Percentiles rank a stretch among this genome's conserved stretches.
phyloP scores from a whole-genome alignment of 306 rosid genomes.

The Gastrolobium villosum region DNA sequence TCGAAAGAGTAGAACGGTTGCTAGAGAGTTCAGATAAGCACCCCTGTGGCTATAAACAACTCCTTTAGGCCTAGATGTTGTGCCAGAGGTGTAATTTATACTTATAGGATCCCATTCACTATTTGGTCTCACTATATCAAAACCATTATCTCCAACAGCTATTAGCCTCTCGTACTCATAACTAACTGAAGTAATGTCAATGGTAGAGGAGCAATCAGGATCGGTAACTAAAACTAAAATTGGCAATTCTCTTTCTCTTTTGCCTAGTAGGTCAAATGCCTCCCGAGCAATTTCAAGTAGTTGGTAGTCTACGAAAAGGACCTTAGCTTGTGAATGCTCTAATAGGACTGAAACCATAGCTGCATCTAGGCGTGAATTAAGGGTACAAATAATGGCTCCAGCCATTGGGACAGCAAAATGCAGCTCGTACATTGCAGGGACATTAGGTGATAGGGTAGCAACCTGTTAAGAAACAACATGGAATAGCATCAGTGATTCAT shows the following conservation, averaged over 20 bases:
- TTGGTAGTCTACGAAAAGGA: slow-evolving; percentile 79
- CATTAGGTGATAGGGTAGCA: slow-evolving; percentile 81
- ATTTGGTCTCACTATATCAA: slow-evolving; percentile 63
- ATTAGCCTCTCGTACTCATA: slow-evolving; percentile 74
- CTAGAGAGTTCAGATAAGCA: slow-evolving; percentile 81
- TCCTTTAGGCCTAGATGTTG: slow-evolving; percentile 94
- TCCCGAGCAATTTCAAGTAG: slow-evolving; percentile 63
- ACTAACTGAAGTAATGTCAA: slow-evolving; percentile 39
- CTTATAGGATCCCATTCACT: slow-evolving; percentile 90
- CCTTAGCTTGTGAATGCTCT: slow-evolving; percentile 75
- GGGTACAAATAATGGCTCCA: slow-evolving; percentile 80
- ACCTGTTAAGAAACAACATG: slow-evolving; percentile 64
- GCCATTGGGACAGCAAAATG: slow-evolving; percentile 97
- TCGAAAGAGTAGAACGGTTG: slow-evolving; percentile 70
- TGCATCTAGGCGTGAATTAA: slow-evolving; percentile 75
- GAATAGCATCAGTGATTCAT: slow-evolving; percentile 32
- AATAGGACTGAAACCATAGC: slow-evolving; percentile 64
- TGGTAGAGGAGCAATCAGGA: slow-evolving; percentile 45
- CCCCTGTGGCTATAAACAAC: slow-evolving; percentile 87
- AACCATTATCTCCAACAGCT: slow-evolving; percentile 54
- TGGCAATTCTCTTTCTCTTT: slow-evolving; percentile 54
- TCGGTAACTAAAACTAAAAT: slow-evolving; percentile 68
- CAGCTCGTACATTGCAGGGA: slow-evolving; percentile 94
- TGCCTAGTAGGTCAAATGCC: slow-evolving; percentile 61
- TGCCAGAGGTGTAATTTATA: slow-evolving; percentile 88